phyloP scores from a whole-genome alignment of 345 rosid genomes.

The Gossypioides kirkii region DNA sequence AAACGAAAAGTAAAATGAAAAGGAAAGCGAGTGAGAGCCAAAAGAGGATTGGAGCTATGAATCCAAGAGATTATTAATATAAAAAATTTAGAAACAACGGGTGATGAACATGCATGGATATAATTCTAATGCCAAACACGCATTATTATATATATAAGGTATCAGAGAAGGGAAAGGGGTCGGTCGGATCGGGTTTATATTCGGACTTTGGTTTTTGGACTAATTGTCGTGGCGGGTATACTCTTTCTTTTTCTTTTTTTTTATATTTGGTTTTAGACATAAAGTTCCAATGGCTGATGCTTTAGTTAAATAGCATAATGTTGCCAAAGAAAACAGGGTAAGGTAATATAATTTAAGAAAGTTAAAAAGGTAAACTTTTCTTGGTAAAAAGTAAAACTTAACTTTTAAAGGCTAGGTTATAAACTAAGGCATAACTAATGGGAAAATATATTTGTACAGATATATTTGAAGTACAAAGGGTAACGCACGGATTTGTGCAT shows the following conservation, averaged over 20 bases:
- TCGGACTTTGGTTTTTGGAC: too few relatives aligned
- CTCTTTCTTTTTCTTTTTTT: too few relatives aligned
- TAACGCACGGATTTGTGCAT: background rate
- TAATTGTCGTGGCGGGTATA: background rate
- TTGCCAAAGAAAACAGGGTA: background rate
- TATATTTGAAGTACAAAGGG: background rate
- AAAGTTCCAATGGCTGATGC: background rate
- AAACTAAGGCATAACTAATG: background rate
- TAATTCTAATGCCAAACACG: background rate
- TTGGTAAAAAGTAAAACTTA: background rate
- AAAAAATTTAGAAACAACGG: background rate
- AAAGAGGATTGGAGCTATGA: background rate
- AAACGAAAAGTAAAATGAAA: slow-evolving; percentile 3
- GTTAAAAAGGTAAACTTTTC: background rate
- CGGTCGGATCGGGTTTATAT: too few relatives aligned
- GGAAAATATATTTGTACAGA: too few relatives aligned
- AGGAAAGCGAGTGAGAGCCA: background rate
- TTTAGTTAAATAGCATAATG: background rate
- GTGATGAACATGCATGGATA: slow-evolving; percentile 1
- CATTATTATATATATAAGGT: too few relatives aligned
- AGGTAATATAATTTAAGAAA: background rate
- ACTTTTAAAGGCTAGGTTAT: background rate
- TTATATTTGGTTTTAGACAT: background rate
- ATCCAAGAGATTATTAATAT: background rate
- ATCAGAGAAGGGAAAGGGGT: too few relatives aligned